These are phyloP conservation scores for Dacryopinax primogenitus DNA, from an alignment of 768 basidiomycete genomes.

Conservation along the genomic window DNA sequence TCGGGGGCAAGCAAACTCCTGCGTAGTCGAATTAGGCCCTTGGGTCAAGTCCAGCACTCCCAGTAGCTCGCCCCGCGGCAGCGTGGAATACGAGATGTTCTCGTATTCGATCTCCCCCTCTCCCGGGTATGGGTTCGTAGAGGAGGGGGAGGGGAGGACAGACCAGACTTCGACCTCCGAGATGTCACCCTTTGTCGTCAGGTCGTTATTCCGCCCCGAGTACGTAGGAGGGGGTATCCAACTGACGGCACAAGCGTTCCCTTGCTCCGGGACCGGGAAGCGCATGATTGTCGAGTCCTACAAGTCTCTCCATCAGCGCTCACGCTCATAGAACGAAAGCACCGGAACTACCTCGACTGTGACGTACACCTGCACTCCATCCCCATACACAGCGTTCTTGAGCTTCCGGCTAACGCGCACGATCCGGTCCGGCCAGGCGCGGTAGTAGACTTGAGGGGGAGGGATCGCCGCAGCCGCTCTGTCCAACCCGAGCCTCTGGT, in stretches of 20 bases:
- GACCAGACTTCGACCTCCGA: background rate
- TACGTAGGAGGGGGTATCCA: background rate
- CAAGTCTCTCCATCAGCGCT: background rate
- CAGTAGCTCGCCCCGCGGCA: background rate
- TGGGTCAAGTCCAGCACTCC: background rate
- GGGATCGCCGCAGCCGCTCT: background rate
- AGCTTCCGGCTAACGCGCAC: background rate
- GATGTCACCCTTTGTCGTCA: background rate
- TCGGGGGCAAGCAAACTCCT: background rate
- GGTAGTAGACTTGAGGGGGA: background rate
- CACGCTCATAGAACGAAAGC: background rate
- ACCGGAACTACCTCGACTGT: background rate
- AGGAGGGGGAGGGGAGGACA: background rate
- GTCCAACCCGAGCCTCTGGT: background rate
- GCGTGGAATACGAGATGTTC: background rate
- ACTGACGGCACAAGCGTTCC: background rate
- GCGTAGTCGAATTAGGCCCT: background rate
- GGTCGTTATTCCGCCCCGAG: background rate
- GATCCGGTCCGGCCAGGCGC: background rate
- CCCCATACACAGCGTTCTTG: background rate
- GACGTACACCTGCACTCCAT: background rate
- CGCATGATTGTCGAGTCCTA: background rate
- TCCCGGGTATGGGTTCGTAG: background rate
- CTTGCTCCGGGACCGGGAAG: background rate
- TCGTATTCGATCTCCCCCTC: background rate